These are phyloP conservation scores for Boletus rubescentipes DNA, from an alignment of 768 basidiomycete genomes.

Conservation along the genomic window DNA sequence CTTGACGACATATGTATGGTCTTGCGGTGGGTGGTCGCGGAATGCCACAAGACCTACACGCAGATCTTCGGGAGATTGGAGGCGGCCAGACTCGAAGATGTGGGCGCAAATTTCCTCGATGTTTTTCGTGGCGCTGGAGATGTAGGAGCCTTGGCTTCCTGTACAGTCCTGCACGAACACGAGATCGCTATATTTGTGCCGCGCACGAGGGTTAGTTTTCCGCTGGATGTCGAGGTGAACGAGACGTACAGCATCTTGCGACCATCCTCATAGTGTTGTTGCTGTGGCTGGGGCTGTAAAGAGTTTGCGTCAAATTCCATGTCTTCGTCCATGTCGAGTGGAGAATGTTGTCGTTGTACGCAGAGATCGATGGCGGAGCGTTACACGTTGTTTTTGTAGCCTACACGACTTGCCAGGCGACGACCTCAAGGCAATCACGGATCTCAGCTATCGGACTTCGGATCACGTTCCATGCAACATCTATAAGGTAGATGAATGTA, in stretches of 20 bases:
- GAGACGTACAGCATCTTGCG: slow-evolving; percentile 74
- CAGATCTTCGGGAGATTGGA: slow-evolving; percentile 84
- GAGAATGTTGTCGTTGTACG: slow-evolving; percentile 3
- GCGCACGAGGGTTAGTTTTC: slow-evolving; percentile 15
- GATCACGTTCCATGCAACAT: slow-evolving; percentile 27
- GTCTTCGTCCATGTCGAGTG: slow-evolving; percentile 68
- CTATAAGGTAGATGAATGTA: slow-evolving; percentile 17
- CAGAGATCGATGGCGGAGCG: slow-evolving; percentile 16
- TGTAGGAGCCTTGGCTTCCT: slow-evolving; percentile 87
- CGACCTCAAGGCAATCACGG: slow-evolving; percentile 38
- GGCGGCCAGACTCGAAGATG: slow-evolving; percentile 91
- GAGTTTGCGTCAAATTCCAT: slow-evolving; percentile 61
- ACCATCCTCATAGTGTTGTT: slow-evolving; percentile 36
- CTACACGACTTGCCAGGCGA: slow-evolving; percentile 25
- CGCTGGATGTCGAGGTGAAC: slow-evolving; percentile 1
- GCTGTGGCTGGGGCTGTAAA: slow-evolving; percentile 36
- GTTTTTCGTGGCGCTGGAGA: slow-evolving; percentile 93
- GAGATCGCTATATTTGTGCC: slow-evolving; percentile 62
- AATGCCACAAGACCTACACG: slow-evolving; percentile 93
- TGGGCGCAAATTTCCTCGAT: slow-evolving; percentile 93
- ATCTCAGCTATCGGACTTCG: slow-evolving; percentile 36
- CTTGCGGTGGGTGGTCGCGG: slow-evolving; percentile 96
- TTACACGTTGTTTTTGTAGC: slow-evolving; percentile 17
- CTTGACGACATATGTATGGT: slow-evolving; percentile 91
- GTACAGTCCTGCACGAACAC: slow-evolving; percentile 97